These are phyloP conservation scores for Fusarium sp. DNA, from an alignment of 2,329 filamentous ascomycete species.

Conservation along the genomic window DNA sequence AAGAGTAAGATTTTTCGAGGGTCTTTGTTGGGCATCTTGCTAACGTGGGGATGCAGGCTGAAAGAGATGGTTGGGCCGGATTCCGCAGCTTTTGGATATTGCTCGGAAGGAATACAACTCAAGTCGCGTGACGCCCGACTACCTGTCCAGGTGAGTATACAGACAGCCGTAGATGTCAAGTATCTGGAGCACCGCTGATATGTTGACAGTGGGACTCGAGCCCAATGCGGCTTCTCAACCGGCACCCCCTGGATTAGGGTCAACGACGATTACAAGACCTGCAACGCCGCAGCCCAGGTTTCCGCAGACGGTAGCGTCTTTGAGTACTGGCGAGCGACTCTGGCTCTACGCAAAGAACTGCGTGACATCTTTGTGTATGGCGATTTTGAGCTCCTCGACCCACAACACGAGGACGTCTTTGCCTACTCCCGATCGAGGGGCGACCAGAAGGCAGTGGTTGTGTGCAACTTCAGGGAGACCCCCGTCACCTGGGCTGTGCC, in stretches of 20 bases:
- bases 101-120: slow-evolving; percentile 29
- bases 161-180: too few relatives aligned
- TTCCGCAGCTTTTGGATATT: slow-evolving; percentile 1
- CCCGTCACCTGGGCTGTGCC: slow-evolving; percentile 3
- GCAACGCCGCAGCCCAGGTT: slow-evolving; percentile 27
- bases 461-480: slow-evolving; percentile 28
- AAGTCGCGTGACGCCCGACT: slow-evolving; percentile 31
- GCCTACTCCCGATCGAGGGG: slow-evolving; percentile 21
- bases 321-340: slow-evolving; percentile 25
- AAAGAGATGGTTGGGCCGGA: slow-evolving; percentile 8
- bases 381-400: slow-evolving; percentile 29
- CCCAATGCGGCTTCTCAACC: slow-evolving; percentile 19
- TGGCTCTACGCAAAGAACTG: slow-evolving; percentile 16
- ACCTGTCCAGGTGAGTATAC: slow-evolving; percentile 22
- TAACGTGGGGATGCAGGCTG: neutral
- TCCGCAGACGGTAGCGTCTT: slow-evolving; percentile 14
- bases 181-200: neutral
- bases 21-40: fast-evolving
- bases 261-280: slow-evolving; percentile 30
- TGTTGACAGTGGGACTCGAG: slow-evolving; percentile 21
- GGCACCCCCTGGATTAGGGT: slow-evolving; percentile 33
- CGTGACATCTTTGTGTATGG: slow-evolving; percentile 26
- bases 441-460: neutral
- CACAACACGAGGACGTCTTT: slow-evolving; percentile 20
- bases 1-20: slow-evolving; percentile 14